Percentiles rank a stretch among this genome's conserved stretches.
Conservation (phyloP, 2,329 filamentous ascomycete genomes). For the Didymella glomerata region DNA sequence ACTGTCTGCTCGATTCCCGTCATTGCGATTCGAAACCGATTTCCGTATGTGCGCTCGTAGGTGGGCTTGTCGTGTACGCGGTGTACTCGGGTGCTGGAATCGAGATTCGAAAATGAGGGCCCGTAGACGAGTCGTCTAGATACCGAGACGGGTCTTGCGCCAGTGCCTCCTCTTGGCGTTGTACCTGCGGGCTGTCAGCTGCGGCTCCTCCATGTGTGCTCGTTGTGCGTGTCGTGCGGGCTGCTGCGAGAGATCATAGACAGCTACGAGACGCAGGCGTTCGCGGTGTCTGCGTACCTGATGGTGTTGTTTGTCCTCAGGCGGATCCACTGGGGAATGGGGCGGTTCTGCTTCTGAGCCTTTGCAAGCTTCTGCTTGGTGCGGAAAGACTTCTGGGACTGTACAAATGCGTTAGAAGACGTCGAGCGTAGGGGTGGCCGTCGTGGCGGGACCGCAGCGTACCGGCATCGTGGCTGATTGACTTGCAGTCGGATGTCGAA, state of each 20-base stretch:
- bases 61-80: constrained; percentile 28
- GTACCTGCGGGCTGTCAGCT: constrained; percentile 72
- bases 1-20: constrained; percentile 31
- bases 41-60: constrained; percentile 43
- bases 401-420: constrained; percentile 36
- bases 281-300: constrained; percentile 69
- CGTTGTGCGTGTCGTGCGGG: constrained; percentile 1
- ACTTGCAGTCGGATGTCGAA: constrained; percentile 47
- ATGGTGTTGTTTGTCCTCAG: constrained; percentile 99
- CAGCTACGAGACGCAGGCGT: constrained; percentile 4
- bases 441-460: constrained; percentile 31
- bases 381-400: constrained; percentile 99
- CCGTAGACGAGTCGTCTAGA: constrained; percentile 74
- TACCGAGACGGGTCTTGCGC: constrained; percentile 99
- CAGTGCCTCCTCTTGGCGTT: constrained; percentile 99
- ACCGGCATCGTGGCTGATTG: constrained; percentile 53
- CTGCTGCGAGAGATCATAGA: constrained; percentile 9
- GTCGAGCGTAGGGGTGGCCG: constrained; percentile 16
- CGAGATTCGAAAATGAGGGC: constrained; percentile 45
- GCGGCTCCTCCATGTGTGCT: constrained; percentile 3
- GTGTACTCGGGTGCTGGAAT: constrained; percentile 30
- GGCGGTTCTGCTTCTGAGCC: constrained; percentile 99
- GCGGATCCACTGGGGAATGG: constrained; percentile 99
- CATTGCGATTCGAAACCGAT: constrained; percentile 39
- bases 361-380: constrained; percentile 99